Evolutionary conservation across 345 rosid genomes (phyloP).

Genomic region (Boechera divaricarpa): DNA sequence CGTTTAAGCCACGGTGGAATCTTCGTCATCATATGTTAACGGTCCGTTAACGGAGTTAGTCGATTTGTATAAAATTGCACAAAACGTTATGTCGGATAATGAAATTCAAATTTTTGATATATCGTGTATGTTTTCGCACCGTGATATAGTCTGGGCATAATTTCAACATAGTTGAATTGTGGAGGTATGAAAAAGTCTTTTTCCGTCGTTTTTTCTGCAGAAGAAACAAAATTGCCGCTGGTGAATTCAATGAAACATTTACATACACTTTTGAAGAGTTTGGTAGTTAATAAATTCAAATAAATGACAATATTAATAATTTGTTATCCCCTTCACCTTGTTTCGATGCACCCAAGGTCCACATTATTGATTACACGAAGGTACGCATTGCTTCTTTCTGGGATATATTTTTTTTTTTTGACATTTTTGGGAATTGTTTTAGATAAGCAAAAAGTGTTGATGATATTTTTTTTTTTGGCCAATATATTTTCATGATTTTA

Average conservation of each 20-base stretch:
- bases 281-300: slow-evolving; percentile 42
- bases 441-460: neutral
- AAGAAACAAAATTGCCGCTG: slow-evolving; percentile 38
- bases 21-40: too few relatives aligned
- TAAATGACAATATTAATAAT: slow-evolving; percentile 32
- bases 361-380: slow-evolving; percentile 14
- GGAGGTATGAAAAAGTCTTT: too few relatives aligned
- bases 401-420: neutral
- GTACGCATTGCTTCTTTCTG: slow-evolving; percentile 9
- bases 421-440: neutral
- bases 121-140: too few relatives aligned
- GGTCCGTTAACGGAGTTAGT: too few relatives aligned
- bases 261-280: slow-evolving; percentile 28
- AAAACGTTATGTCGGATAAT: too few relatives aligned
- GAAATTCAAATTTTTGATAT: too few relatives aligned
- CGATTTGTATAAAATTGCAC: too few relatives aligned
- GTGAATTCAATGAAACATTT: slow-evolving; percentile 45
- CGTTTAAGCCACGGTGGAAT: too few relatives aligned
- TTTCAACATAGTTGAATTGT: too few relatives aligned
- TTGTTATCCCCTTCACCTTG: slow-evolving; percentile 33
- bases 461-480: neutral
- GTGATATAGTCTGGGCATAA: too few relatives aligned
- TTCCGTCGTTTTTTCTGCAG: neutral
- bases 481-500: slow-evolving; percentile 2
- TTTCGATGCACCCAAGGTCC: slow-evolving; percentile 39